A percentile compares a stretch with the other conserved stretches of the same genome.
These are phyloP conservation scores for Saccharomycopsis hybrid DNA, from an alignment of 1,139 yeast genomes.

Conservation along the genomic window DNA sequence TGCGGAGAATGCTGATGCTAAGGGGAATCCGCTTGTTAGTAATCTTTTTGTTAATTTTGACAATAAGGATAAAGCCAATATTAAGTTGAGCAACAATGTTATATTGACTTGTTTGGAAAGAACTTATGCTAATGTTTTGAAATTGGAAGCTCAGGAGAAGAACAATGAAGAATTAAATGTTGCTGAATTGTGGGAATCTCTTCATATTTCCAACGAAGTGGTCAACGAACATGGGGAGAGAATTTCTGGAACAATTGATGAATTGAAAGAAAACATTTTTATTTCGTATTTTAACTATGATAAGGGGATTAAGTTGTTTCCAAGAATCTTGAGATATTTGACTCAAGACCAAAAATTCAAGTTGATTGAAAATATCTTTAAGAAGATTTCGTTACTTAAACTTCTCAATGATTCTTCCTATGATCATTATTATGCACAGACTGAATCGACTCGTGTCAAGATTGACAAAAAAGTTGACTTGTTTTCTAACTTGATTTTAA, in stretches of 20 bases:
- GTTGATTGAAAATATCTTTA: conserved; percentile 71
- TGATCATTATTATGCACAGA: conserved; percentile 47
- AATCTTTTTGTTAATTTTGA: conserved; percentile 28
- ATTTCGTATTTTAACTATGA: conserved; percentile 78
- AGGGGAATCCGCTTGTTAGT: conserved; percentile 25
- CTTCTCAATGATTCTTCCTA: conserved; percentile 77
- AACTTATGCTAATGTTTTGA: conserved; percentile 71
- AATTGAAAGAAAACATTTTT: conserved; percentile 59
- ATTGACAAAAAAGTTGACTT: conserved; percentile 65
- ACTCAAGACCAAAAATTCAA: conserved; percentile 73
- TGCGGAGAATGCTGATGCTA: conserved; percentile 27
- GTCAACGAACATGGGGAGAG: conserved; percentile 20
- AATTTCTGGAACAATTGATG: conserved; percentile 41
- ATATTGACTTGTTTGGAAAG: conserved; percentile 53
- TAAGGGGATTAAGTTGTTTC: conserved; percentile 84
- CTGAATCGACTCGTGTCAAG: conserved; percentile 44
- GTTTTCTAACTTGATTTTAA: conserved; percentile 77
- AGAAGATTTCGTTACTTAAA: conserved; percentile 73
- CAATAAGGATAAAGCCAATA: conserved; percentile 23
- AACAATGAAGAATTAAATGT: conserved; percentile 50
- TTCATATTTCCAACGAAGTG: conserved; percentile 50
- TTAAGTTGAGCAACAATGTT: conserved; percentile 32
- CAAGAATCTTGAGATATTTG: conserved; percentile 81
- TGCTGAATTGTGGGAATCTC: conserved; percentile 66
- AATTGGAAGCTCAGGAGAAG: conserved; percentile 79